Base-by-base conservation (phyloP, 2,329 filamentous ascomycete genomes). In the Paraconiothyrium brasiliense region DNA sequence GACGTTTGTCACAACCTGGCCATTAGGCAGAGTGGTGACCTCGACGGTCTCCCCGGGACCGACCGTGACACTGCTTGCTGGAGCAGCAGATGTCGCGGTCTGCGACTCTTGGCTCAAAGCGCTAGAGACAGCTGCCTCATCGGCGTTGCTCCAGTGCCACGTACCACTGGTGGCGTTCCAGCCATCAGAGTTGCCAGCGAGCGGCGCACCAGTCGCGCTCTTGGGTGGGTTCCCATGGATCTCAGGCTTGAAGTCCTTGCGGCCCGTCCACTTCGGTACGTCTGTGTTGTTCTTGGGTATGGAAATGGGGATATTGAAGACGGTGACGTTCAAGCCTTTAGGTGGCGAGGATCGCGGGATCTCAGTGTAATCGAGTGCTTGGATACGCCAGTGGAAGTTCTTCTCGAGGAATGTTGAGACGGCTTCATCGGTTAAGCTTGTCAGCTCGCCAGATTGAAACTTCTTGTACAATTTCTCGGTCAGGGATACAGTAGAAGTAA, bases 401-500 rank as follows among this genome's bases (percentile, higher is more conserved):
- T 63, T 58, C 24, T 75, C 69, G 2, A 77, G 63, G 35, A 71
- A 77, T 16, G 65, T 67, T 10, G 62, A 55, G 1, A 77, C 72
- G 0, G 60, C 62, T 7, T 59, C 62, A 24, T 71, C 68, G 13
- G 62, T 60, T 27, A 75, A 57, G 44, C 66, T 71, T 34, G 68
- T 69, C 20, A 77, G 59, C 37, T 74, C 67, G n/a, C 73, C 73
- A 2, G 63, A 48, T 13, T 62, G 56, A 52, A 67, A 63, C 50
- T 72, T 75, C 24, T 69, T 60, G 24, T 67, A 69, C 1, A 82
- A 65, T 16, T 71, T 75, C 0, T 73, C 69, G 0, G 81, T 82
- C 4, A 83, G 62, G 0, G 73, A 77, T 4, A 83, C 75, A 34
- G 75, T 79, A 20, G 79, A 80, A 3, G 80, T 79, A 34, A 83